Percentiles rank a stretch among this genome's conserved stretches.
Evolutionary conservation across 2,329 filamentous ascomycete species (phyloP).

Genomic region (Trichophyton equinum): DNA sequence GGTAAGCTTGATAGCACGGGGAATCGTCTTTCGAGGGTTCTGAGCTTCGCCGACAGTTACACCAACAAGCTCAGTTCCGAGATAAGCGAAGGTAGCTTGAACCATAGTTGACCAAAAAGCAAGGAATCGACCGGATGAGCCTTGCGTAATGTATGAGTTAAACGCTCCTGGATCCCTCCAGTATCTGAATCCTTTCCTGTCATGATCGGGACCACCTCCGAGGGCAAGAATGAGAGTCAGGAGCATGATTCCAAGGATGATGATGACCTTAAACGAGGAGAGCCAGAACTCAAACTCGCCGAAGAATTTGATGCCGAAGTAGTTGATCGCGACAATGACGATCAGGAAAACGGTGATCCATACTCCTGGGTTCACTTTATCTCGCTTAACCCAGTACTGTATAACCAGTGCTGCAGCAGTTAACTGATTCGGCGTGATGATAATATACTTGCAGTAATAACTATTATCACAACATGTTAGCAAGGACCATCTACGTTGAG

Average conservation of each 20-base stretch:
- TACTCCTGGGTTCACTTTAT: constrained; percentile 61
- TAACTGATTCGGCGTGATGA: constrained; percentile 72
- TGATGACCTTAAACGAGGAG: constrained; percentile 54
- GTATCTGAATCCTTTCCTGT: constrained; percentile 53
- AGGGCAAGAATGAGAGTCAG: constrained; percentile 51
- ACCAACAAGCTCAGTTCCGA: constrained; percentile 39
- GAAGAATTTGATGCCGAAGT: constrained; percentile 57
- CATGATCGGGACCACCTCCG: constrained; percentile 52
- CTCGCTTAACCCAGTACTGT: constrained; percentile 57
- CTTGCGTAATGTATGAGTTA: constrained; percentile 35
- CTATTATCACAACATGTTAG: constrained; percentile 31
- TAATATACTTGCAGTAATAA: constrained; percentile 65
- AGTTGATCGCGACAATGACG: constrained; percentile 53
- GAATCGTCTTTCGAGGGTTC: constrained; percentile 42
- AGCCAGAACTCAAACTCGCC: constrained; percentile 53
- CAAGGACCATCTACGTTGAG: not conserved
- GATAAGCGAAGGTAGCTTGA: constrained; percentile 27
- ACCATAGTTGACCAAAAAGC: constrained; percentile 50
- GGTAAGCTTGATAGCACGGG: constrained; percentile 41
- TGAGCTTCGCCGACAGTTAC: constrained; percentile 45
- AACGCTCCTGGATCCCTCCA: constrained; percentile 53
- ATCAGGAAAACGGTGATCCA: constrained; percentile 63
- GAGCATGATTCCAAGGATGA: constrained; percentile 54
- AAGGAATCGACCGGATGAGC: constrained; percentile 42
- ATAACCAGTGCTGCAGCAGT: constrained; percentile 70